Percentiles rank a stretch among this genome's conserved stretches.
These are phyloP conservation scores for Chrysosporium queenslandicum DNA, from an alignment of 2,329 filamentous ascomycete species.

Conservation along the genomic window DNA sequence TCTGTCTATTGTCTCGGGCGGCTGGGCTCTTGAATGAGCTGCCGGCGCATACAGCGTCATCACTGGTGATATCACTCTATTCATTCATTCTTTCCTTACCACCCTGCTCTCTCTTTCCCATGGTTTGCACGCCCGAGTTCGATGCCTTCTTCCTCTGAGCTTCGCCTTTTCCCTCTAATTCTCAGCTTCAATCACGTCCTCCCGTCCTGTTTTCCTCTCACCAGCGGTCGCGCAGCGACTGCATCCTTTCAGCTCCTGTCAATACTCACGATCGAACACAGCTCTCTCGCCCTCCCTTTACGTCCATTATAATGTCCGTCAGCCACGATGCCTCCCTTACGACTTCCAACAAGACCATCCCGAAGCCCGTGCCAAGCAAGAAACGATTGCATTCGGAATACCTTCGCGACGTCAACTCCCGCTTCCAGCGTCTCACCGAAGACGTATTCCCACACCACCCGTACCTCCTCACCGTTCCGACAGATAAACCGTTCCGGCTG, in stretches of 20 bases:
- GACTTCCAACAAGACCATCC: constrained; percentile 10
- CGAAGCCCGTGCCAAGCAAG: constrained; percentile 10
- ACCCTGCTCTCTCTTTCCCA: background rate
- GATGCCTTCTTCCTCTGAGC: constrained; percentile 6
- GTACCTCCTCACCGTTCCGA: constrained; percentile 39
- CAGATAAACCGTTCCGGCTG: constrained; percentile 38
- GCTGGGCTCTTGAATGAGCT: constrained; percentile 8
- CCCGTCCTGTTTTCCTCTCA: background rate
- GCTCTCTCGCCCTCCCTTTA: constrained; percentile 1
- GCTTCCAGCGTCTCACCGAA: constrained; percentile 33
- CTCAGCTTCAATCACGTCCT: background rate
- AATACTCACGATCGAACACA: background rate
- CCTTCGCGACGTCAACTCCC: constrained; percentile 24
- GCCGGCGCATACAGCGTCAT: constrained; percentile 13
- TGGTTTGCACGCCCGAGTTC: constrained; percentile 4
- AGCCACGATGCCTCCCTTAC: constrained; percentile 12
- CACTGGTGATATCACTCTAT: background rate
- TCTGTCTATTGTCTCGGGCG: background rate
- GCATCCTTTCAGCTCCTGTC: background rate
- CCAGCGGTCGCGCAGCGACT: background rate
- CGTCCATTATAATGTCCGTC: constrained; percentile 17
- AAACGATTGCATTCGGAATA: constrained; percentile 18
- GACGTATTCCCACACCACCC: constrained; percentile 37
- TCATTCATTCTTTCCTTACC: background rate
- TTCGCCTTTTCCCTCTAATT: background rate